Evolutionary conservation across 495 filamentous ascomycete genomes (phyloP).

Genomic region (Trichoderma gamsii): DNA sequence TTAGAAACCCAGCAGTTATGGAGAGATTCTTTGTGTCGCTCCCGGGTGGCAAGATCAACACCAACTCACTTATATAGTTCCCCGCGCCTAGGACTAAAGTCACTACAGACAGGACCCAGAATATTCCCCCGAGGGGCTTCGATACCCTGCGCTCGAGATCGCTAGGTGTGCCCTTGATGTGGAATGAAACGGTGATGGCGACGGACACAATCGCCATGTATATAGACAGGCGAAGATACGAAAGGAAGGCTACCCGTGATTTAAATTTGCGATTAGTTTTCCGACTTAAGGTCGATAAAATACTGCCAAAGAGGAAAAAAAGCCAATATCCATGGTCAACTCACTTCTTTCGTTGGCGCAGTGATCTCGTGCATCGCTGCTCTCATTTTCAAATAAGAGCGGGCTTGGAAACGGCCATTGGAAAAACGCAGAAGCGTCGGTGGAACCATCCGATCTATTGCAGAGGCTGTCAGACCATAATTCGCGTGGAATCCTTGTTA

Average conservation of each 20-base stretch:
- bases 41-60: not conserved
- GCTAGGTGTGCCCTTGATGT: slow-evolving; percentile 69
- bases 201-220: slow-evolving; percentile 86
- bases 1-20: not conserved
- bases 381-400: slow-evolving; percentile 80
- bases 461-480: not conserved
- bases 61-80: slow-evolving; percentile 64
- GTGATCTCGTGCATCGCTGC: slow-evolving; percentile 81
- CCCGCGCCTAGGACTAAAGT: slow-evolving; percentile 71
- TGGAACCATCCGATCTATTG: slow-evolving; percentile 19
- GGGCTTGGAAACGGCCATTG: slow-evolving; percentile 66
- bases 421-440: slow-evolving; percentile 49
- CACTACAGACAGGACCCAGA: slow-evolving; percentile 74
- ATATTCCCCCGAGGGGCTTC: slow-evolving; percentile 76
- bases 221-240: slow-evolving; percentile 84
- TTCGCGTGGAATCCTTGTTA: too few relatives aligned
- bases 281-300: not conserved
- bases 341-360: slow-evolving; percentile 72
- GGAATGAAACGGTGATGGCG: slow-evolving; percentile 89
- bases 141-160: slow-evolving; percentile 67
- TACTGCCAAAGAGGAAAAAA: too few relatives aligned
- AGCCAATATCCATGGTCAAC: slow-evolving; percentile 11
- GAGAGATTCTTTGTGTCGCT: not conserved
- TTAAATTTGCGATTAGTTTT: slow-evolving; percentile 1
- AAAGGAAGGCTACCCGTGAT: slow-evolving; percentile 61